Base-by-base conservation (phyloP, 805 yeast genomes). In the Sugiyamaella marilandica region DNA sequence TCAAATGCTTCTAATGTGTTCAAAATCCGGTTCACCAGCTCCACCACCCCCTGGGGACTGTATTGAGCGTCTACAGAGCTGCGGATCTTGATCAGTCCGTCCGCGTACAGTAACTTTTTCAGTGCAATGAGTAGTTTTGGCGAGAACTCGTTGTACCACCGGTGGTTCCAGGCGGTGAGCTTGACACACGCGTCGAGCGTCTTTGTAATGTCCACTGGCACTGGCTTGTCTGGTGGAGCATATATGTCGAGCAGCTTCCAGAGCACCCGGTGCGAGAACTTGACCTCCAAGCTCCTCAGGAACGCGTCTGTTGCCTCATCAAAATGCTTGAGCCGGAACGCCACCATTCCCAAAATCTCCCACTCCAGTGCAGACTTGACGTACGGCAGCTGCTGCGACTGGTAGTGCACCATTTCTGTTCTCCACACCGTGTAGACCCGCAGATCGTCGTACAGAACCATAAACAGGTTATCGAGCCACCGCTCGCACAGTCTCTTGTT, bases 121-220 rank as follows among this genome's bases (percentile, higher is more conserved):
- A 90, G 70, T 0, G 82, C 71, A n/a, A 71, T 65, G n/a, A 83
- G 65, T 46, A 89, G 72, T 46, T 74, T 73, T 18, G 95, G 87
- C 8, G 95, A 83, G 65, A 90, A 92, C 59, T 92, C 97, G 58
- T 84, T 80, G 71, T 92, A 95, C 99, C 99, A 94, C 65, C 99
- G 81, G 69, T 91, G 97, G 65, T 89, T 86, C 97, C 98, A 95
- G n/a, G 94, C 95, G n/a, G 85, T 72, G 50, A 94, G 72, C 62
- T 85, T 86, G 34, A 91, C 87, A 52, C 83, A 70, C 19, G 84
- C 72, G 53, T 85, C 89, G 54, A 91, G 73, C 10, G 88, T 80
- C 37, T 55, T 49, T 39, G 47, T 32, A 13, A 33, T 11, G 29
- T 55, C 33, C 8, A 46, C 47, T 13, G 53, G 49, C 11, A 50